phyloP scores from a whole-genome alignment of 2,329 filamentous ascomycete species.

The Neodidymelliopsis sp. region DNA sequence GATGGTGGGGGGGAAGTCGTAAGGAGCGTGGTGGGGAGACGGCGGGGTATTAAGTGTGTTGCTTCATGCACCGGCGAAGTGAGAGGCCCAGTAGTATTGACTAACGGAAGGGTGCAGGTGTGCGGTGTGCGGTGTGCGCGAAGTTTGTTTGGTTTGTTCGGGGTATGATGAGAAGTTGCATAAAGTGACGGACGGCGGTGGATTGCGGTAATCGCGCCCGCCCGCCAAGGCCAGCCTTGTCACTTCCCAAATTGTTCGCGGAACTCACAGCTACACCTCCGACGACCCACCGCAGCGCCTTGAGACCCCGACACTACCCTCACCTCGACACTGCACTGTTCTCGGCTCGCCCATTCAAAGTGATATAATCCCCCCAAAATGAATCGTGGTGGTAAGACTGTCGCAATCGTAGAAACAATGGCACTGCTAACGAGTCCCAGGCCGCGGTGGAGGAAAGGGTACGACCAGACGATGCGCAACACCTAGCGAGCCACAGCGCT shows the following conservation, averaged over 20 bases:
- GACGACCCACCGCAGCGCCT: slow-evolving; percentile 21
- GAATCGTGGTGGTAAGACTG: slow-evolving; percentile 17
- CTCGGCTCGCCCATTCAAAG: slow-evolving; percentile 5
- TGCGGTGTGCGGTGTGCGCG: slow-evolving; percentile 7
- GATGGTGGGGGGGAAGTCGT: slow-evolving; percentile 28
- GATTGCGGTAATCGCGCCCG: slow-evolving; percentile 25
- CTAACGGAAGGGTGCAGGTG: slow-evolving; percentile 1
- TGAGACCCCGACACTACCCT: slow-evolving; percentile 9
- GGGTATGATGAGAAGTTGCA: slow-evolving; percentile 32
- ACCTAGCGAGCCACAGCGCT: slow-evolving; percentile 7
- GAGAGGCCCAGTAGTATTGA: slow-evolving; percentile 7
- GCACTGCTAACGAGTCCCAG: slow-evolving; percentile 53
- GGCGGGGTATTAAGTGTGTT: slow-evolving; percentile 35
- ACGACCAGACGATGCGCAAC: slow-evolving; percentile 19
- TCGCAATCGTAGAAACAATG: too few relatives aligned
- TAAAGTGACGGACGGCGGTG: slow-evolving; percentile 35
- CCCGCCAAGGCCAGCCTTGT: slow-evolving; percentile 37
- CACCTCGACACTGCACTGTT: slow-evolving; percentile 5
- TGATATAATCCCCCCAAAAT: neutral
- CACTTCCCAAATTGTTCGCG: slow-evolving; percentile 41
- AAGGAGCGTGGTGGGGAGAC: slow-evolving; percentile 28
- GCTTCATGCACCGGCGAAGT: slow-evolving; percentile 33
- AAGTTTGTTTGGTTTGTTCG: slow-evolving; percentile 22
- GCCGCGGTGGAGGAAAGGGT: slow-evolving; percentile 61
- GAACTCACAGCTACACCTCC: slow-evolving; percentile 30